phyloP scores from a whole-genome alignment of 2,329 filamentous ascomycete species.

The Atkinsonella texensis region DNA sequence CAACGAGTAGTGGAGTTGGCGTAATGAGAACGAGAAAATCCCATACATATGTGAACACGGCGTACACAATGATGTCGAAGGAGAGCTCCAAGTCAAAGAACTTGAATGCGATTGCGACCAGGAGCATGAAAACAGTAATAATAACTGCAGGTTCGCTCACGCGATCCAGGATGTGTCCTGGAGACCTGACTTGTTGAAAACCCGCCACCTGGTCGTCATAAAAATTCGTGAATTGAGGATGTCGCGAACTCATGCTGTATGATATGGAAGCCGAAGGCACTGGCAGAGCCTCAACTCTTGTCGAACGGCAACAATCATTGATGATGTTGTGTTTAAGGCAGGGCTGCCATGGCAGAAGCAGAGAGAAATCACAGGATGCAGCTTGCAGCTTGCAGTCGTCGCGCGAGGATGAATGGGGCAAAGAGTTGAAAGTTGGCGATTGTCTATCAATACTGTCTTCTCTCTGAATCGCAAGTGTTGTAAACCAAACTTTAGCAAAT shows the following conservation, averaged over 20 bases:
- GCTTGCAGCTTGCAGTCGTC: not conserved
- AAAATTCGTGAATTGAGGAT: slow-evolving; percentile 20
- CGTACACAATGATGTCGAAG: slow-evolving; percentile 15
- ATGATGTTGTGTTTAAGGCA: slow-evolving; percentile 4
- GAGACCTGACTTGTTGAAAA: slow-evolving; percentile 18
- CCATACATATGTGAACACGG: slow-evolving; percentile 40
- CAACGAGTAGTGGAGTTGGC: slow-evolving; percentile 45
- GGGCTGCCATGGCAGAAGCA: slow-evolving; percentile 11
- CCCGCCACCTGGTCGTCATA: slow-evolving; percentile 24
- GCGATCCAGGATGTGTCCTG: slow-evolving; percentile 18
- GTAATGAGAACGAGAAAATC: slow-evolving; percentile 44
- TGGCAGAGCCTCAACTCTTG: slow-evolving; percentile 7
- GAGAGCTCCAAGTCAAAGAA: slow-evolving; percentile 21
- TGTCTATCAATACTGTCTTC: too few species aligned
- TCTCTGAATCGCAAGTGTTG: too few species aligned
- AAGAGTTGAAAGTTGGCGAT: too few species aligned
- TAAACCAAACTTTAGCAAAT: not conserved
- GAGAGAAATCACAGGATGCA: not conserved
- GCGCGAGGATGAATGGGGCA: not conserved
- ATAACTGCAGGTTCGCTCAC: slow-evolving; percentile 23
- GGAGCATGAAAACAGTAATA: slow-evolving; percentile 21
- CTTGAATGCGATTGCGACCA: slow-evolving; percentile 22
- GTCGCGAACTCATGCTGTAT: slow-evolving; percentile 23
- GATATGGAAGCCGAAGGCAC: slow-evolving; percentile 7
- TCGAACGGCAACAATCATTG: slow-evolving; percentile 7